Conservation (phyloP, 1,284 basidiomycete species). For the Rhodotorula mucilaginosa region DNA sequence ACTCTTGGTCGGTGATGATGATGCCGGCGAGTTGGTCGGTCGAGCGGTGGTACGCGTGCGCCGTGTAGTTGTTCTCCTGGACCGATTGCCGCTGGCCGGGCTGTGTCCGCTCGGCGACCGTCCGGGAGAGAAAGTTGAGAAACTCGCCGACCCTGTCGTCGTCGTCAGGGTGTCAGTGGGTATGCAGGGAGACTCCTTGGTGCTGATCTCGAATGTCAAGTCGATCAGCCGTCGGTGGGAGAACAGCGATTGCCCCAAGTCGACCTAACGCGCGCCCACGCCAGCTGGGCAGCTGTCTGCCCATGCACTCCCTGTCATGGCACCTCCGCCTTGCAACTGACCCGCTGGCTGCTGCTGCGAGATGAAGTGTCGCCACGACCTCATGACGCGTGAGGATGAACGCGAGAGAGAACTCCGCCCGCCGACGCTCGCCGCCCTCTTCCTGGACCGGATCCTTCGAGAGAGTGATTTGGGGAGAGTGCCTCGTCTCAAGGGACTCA, state of each 20-base stretch:
- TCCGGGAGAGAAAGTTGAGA: constrained; percentile 86
- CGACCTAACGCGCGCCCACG: not conserved
- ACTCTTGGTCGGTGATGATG: constrained; percentile 91
- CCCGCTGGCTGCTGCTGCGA: too few species aligned
- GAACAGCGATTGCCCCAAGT: rapidly evolving
- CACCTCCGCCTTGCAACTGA: too few species aligned
- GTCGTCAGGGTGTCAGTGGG: rapidly evolving
- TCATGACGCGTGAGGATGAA: not conserved
- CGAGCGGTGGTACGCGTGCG: constrained; percentile 71
- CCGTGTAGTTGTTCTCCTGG: constrained; percentile 90
- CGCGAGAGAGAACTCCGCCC: too few species aligned
- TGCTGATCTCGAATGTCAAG: not conserved
- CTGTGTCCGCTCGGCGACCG: constrained; percentile 84
- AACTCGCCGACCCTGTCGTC: constrained; percentile 68
- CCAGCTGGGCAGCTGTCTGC: not conserved
- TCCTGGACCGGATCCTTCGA: too few species aligned
- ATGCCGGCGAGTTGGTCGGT: constrained; percentile 61
- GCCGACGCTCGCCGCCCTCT: too few species aligned
- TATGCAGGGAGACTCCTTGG: not conserved
- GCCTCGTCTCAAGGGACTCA: constrained; percentile 16
- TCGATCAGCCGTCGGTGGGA: too few species aligned
- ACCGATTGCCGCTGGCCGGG: constrained; percentile 83
- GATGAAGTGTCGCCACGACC: too few species aligned
- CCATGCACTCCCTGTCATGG: too few species aligned
- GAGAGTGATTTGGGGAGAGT: too few species aligned